Evolutionary conservation across 495 filamentous ascomycete species (phyloP), one percentile per base, ranked within the genome.

Genomic region (Talaromyces liani): DNA sequence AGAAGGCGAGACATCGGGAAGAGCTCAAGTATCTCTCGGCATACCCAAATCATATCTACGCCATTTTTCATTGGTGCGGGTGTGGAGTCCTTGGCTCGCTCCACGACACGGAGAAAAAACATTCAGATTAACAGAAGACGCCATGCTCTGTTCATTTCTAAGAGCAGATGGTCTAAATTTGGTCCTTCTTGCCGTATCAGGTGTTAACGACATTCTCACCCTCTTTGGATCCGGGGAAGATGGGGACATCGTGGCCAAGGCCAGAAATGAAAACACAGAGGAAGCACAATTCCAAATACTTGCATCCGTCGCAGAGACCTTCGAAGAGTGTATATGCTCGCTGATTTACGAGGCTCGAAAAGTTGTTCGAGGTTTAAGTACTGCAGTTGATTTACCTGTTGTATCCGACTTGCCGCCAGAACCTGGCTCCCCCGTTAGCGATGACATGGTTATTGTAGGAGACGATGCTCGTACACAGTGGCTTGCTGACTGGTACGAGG

Each of bases 401-500:
- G 31, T 60, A 33, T 58, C 57, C 18, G 57, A 59, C 34, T 18
- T 47, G n/a, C 36, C 62, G 18, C 64, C 39, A 47, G 75, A 84
- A 10, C 71, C 73, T 3, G 8, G 73, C 18, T 77, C 80, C 14
- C 70, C 80, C 8, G 65, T 68, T 68, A 73, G 74, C 63, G 73
- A 80, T 64, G 65, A 75, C 57, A 60, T 70, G 10, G 75, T 79
- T 0, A 16, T 79, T n/a, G 71, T 77, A 4, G 76, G 80, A 33
- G 77, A 78, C 39, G 78, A 79, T 58, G 73, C 72, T 1, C 62
- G 85, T 58, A 74, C 86, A 12, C 79, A 91, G 66, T 97, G 93
- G 92, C 77, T 91, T 29, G 84, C 93, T 61, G 84, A 90, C 55
- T 96, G 91, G 92, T 91, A 89, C 69, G 94, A 98, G 73, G 94